Conservation (phyloP, 805 yeast genomes). For the Metschnikowia peoriensis region DNA sequence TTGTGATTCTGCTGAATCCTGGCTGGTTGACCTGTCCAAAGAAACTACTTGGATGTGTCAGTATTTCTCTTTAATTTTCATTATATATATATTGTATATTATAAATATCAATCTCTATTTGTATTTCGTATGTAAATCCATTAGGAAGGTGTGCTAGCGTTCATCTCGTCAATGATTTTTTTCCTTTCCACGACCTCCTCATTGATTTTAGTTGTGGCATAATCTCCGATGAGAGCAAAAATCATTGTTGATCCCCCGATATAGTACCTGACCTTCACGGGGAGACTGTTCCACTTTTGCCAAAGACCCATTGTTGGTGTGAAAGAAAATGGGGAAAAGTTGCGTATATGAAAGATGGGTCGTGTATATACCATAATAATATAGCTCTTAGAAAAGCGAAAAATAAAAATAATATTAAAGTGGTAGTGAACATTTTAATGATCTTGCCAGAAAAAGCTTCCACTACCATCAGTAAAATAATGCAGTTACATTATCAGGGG, state of each 20-base stretch:
- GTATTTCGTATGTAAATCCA: neutral
- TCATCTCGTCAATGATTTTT: constrained; percentile 25
- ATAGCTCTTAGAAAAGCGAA: too few species aligned
- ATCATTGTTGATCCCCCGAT: constrained; percentile 40
- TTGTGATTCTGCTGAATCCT: constrained; percentile 16
- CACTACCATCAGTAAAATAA: too few species aligned
- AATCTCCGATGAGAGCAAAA: constrained; percentile 41
- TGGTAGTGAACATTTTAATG: too few species aligned
- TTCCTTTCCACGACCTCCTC: constrained; percentile 37
- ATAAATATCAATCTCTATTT: neutral
- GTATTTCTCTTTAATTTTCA: neutral
- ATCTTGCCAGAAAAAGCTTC: too few species aligned
- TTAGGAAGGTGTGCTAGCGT: constrained; percentile 1
- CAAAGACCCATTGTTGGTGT: constrained; percentile 24
- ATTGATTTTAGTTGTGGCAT: constrained; percentile 33
- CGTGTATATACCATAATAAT: constrained; percentile 7
- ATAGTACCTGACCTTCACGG: constrained; percentile 40
- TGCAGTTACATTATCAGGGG: too few species aligned
- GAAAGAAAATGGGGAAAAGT: neutral
- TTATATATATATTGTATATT: neutral
- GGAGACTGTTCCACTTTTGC: constrained; percentile 41
- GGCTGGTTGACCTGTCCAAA: neutral
- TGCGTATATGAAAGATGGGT: constrained; percentile 2
- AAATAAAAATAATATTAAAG: too few species aligned
- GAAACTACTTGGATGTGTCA: neutral